A percentile compares a stretch with the other conserved stretches of the same genome.
Evolutionary conservation across 306 rosid genomes (phyloP).

Genomic region (Rubus parviflorus): DNA sequence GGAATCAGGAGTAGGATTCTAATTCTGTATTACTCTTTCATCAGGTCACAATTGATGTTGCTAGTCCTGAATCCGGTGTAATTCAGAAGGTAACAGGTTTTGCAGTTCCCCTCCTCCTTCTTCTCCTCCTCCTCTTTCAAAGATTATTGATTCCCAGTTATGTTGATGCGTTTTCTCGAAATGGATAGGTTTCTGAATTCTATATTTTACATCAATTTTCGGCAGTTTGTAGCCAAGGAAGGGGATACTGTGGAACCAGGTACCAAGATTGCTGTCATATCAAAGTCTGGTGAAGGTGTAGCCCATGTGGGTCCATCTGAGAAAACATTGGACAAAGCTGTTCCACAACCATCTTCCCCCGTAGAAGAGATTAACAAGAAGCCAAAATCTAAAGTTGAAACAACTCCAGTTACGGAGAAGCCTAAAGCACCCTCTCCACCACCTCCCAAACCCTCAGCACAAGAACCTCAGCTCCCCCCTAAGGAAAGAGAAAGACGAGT

Average conservation of each 20-base stretch:
- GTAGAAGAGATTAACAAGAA: conserved; percentile 43
- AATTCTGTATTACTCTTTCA: conserved; percentile 20
- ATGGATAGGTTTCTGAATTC: conserved; percentile 14
- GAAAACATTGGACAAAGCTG: conserved; percentile 44
- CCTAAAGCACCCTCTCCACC: conserved; percentile 43
- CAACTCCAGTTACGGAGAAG: conserved; percentile 39
- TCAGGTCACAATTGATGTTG: conserved; percentile 83
- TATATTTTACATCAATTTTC: conserved; percentile 18
- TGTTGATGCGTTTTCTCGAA: neutral
- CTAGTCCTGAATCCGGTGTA: conserved; percentile 80
- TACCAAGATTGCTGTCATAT: conserved; percentile 76
- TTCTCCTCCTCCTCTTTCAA: neutral
- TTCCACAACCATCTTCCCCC: conserved; percentile 42
- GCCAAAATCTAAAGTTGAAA: conserved; percentile 53
- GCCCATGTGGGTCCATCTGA: conserved; percentile 74
- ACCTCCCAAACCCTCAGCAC: conserved; percentile 51
- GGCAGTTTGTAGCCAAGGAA: conserved; percentile 74
- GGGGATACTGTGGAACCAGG: conserved; percentile 91
- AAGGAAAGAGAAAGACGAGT: conserved; percentile 85
- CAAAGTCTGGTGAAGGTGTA: conserved; percentile 73
- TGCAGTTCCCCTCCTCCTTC: neutral
- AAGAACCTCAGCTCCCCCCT: conserved; percentile 83
- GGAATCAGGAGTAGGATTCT: conserved; percentile 8
- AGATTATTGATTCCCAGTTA: neutral
- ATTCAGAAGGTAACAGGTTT: conserved; percentile 54